Evolutionary conservation across 2,329 filamentous ascomycete genomes (phyloP).

Genomic region (Colletotrichum australisinense): DNA sequence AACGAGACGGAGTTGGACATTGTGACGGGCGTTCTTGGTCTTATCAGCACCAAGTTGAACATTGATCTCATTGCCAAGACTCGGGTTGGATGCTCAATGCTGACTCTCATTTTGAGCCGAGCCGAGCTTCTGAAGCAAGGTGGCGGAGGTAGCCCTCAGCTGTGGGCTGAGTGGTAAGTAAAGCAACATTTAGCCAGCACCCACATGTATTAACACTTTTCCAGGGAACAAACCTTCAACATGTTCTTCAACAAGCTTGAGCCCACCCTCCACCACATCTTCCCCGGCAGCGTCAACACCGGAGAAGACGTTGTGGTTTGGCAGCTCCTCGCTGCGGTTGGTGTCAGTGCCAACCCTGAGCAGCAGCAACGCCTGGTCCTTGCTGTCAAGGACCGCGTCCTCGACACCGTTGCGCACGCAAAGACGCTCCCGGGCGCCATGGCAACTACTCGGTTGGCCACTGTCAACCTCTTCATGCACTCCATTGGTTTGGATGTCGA

Average conservation of each 20-base stretch:
- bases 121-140: slow-evolving; percentile 93
- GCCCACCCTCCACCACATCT: slow-evolving; percentile 84
- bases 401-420: slow-evolving; percentile 90
- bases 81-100: slow-evolving; percentile 86
- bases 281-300: slow-evolving; percentile 90
- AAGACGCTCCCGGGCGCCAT: slow-evolving; percentile 92
- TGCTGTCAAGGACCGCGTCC: slow-evolving; percentile 96
- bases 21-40: slow-evolving; percentile 87
- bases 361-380: slow-evolving; percentile 95
- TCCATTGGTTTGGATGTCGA: slow-evolving; percentile 99
- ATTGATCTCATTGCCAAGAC: slow-evolving; percentile 87
- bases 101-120: slow-evolving; percentile 94
- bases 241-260: slow-evolving; percentile 89
- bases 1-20: slow-evolving; percentile 92
- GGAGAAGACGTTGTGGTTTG: slow-evolving; percentile 97
- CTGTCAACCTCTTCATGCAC: slow-evolving; percentile 98
- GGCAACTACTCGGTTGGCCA: slow-evolving; percentile 83
- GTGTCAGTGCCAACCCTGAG: slow-evolving; percentile 91
- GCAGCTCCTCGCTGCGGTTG: slow-evolving; percentile 96
- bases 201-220: slow-evolving; percentile 4
- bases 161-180: slow-evolving; percentile 82
- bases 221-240: slow-evolving; percentile 82
- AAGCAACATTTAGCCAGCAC: neutral
- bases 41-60: slow-evolving; percentile 86
- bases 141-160: slow-evolving; percentile 74